phyloP scores from a whole-genome alignment of 179 eudicot genomes.

The Silene noctiflora region DNA sequence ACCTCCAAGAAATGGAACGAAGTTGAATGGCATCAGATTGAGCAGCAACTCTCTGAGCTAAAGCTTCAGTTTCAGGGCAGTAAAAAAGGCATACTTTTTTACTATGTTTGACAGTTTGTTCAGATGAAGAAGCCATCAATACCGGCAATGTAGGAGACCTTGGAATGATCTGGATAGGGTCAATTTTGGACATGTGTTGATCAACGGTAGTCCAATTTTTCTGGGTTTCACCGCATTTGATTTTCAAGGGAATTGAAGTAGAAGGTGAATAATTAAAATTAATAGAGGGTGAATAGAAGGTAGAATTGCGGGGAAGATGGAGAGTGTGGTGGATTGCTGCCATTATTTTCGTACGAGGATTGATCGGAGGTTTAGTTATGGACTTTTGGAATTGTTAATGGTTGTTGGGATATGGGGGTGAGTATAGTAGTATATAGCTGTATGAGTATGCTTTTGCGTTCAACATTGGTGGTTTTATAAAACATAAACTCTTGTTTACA shows the following conservation, averaged over 20 bases:
- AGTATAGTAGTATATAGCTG: no score
- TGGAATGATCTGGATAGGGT: constrained; percentile 69
- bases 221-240: constrained; percentile 39
- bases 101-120: constrained; percentile 27
- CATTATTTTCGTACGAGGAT: not conserved
- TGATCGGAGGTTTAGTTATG: not conserved
- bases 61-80: constrained; percentile 68
- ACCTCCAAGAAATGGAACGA: constrained; percentile 86
- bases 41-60: constrained; percentile 69
- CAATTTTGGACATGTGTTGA: constrained; percentile 50
- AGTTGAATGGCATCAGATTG: constrained; percentile 85
- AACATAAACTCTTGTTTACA: no score
- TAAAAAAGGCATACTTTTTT: constrained; percentile 75
- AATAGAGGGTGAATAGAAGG: constrained; percentile 13
- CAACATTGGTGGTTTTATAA: no score
- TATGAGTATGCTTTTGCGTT: no score
- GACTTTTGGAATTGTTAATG: not conserved
- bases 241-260: constrained; percentile 10
- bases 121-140: constrained; percentile 39
- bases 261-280: not conserved
- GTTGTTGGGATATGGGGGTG: not conserved
- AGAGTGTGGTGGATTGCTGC: constrained; percentile 6
- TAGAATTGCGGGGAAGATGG: constrained; percentile 1
- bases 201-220: constrained; percentile 75
- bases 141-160: constrained; percentile 32